These are phyloP conservation scores for Trapa incisa DNA, from an alignment of 345 rosid species.

Conservation along the genomic window DNA sequence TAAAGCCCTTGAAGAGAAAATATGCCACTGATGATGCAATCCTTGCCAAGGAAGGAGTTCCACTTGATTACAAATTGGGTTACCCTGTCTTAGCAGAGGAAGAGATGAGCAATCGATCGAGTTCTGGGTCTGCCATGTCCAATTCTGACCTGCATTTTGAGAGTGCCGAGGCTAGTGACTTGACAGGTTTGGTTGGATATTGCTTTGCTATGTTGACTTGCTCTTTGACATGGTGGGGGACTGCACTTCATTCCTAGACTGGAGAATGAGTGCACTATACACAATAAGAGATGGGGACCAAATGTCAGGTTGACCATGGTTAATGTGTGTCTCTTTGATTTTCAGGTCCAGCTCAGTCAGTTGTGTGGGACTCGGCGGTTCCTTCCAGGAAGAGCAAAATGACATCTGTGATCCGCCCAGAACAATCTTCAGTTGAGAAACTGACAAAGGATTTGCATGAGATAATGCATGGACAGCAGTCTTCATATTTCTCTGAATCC, in stretches of 20 bases:
- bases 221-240: neutral
- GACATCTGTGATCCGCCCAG: conserved; percentile 74
- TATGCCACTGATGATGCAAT: conserved; percentile 34
- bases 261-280: conserved; percentile 1
- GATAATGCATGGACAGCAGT: conserved; percentile 88
- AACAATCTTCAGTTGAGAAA: conserved; percentile 83
- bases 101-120: conserved; percentile 78
- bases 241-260: neutral
- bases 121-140: conserved; percentile 96
- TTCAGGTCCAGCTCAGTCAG: conserved; percentile 78
- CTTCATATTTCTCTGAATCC: conserved; percentile 75
- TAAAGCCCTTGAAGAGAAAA: conserved; percentile 70
- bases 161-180: conserved; percentile 70
- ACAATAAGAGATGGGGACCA: too few relatives aligned
- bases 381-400: conserved; percentile 94
- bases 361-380: conserved; percentile 78
- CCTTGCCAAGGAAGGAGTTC: conserved; percentile 23
- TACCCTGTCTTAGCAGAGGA: conserved; percentile 52
- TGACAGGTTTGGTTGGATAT: conserved; percentile 51
- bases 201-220: neutral
- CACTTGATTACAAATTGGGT: conserved; percentile 40
- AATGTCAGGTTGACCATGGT: neutral
- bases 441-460: conserved; percentile 78
- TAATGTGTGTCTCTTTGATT: conserved; percentile 1
- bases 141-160: conserved; percentile 88